These are phyloP conservation scores for Gracilariopsis chorda DNA, from an alignment of 23 red algal species.

Conservation along the genomic window DNA sequence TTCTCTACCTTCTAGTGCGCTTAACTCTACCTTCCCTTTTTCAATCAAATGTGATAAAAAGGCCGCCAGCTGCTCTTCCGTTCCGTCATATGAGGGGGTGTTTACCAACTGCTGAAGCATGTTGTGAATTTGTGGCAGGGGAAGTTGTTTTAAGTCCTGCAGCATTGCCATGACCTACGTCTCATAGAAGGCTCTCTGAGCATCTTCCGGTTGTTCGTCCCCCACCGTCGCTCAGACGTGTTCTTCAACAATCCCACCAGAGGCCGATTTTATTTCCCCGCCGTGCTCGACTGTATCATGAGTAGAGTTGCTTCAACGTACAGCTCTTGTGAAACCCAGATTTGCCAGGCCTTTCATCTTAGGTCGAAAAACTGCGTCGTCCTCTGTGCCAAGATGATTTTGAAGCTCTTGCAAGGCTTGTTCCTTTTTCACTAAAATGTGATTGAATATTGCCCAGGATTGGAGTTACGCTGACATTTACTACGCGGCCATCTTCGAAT, in stretches of 20 bases:
- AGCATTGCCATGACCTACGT: slow-evolving; percentile 72
- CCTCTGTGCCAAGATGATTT: neutral
- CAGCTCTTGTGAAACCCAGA: slow-evolving; percentile 21
- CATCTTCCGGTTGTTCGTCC: neutral
- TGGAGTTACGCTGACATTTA: slow-evolving; percentile 10
- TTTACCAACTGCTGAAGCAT: slow-evolving; percentile 51
- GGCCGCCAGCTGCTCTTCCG: slow-evolving; percentile 34
- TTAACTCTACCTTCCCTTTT: slow-evolving; percentile 41
- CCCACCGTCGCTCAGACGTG: neutral
- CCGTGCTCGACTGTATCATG: slow-evolving; percentile 53
- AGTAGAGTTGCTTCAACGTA: neutral
- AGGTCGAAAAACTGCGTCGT: slow-evolving; percentile 16
- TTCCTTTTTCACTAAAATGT: slow-evolving; percentile 11
- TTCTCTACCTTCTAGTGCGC: slow-evolving; percentile 52
- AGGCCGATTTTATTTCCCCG: slow-evolving; percentile 1
- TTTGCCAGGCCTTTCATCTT: slow-evolving; percentile 24
- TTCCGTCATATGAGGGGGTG: slow-evolving; percentile 53
- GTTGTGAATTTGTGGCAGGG: slow-evolving; percentile 64
- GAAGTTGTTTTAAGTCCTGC: slow-evolving; percentile 54
- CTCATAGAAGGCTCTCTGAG: slow-evolving; percentile 60
- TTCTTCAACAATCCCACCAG: slow-evolving; percentile 38
- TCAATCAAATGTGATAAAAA: slow-evolving; percentile 38
- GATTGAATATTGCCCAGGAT: slow-evolving; percentile 46
- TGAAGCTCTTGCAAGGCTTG: slow-evolving; percentile 1
- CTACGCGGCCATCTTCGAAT: slow-evolving; percentile 26